Evolutionary conservation across 257 asterid genomes (phyloP), one percentile per base, ranked within the genome.

Genomic region (Petrea volubilis): DNA sequence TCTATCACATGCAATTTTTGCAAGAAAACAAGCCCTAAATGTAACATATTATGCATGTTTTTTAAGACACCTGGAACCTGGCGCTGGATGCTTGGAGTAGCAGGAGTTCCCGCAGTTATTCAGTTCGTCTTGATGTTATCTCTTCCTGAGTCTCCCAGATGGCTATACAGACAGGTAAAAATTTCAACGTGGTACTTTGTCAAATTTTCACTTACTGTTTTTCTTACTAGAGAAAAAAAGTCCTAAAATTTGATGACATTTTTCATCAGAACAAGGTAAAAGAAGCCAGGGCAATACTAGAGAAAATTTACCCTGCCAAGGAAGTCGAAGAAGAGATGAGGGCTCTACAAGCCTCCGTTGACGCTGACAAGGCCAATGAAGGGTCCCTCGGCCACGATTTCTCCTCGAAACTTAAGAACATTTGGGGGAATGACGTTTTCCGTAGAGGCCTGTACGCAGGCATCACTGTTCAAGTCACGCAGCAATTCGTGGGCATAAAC

Each of bases 31-130:
- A n/a, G n/a, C n/a, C n/a, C n/a, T n/a, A n/a, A n/a, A n/a, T n/a
- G n/a, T 72, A 31, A 49, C 36, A 55, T 44, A 11, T 14, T 49
- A 3, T 41, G 23, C 1, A 24, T 52, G 24, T 60, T 14, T 40
- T 11, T 17, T 44, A 51, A 87, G 92, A 70, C 82, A 9, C 83
- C 76, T 4, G 86, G 90, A 51, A 83, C 93, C 0, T 90, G 95
- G 95, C 83, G 93, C 4, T 86, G 97, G 95, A 90, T 90, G 97
- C 91, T 90, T 12, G 97, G 97, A 9, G 87, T 88, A 28, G 97
- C 93, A 0, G 88, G 90, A 6, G 24, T 88, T 57, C 97, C 96
- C 2, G 87, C 97, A 1, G 4, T 88, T 12, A 47, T 86, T 51
- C 96, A 90, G 62, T 84, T 90, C 59, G 0, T 88, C 33, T 57